Evolutionary conservation across 2,329 filamentous ascomycete genomes (phyloP).

Genomic region (Cladosporium colombiae): DNA sequence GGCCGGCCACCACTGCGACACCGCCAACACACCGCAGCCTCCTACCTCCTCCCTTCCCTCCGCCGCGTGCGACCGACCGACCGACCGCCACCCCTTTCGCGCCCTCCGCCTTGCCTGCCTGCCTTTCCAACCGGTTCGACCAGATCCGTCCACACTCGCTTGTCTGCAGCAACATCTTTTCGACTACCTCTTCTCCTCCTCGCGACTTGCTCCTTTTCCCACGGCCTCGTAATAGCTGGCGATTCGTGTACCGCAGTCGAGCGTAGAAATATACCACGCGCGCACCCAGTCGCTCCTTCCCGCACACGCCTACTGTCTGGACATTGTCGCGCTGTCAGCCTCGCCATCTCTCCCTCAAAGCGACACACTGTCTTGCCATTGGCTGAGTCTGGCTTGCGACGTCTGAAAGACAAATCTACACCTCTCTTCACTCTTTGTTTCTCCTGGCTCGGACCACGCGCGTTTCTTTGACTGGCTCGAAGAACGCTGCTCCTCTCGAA

Average conservation of each 20-base stretch:
- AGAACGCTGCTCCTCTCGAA: constrained; percentile 17
- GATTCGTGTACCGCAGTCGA: constrained; percentile 8
- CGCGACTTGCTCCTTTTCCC: neutral
- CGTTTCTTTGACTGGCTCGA: constrained; percentile 22
- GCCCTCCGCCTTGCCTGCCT: constrained; percentile 13
- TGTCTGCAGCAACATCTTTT: neutral
- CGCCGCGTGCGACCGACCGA: constrained; percentile 6
- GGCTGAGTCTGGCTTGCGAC: constrained; percentile 12
- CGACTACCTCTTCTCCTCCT: neutral
- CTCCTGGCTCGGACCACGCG: constrained; percentile 17
- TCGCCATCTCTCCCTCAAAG: constrained; percentile 21
- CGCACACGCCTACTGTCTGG: constrained; percentile 20
- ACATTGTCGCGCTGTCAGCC: constrained; percentile 23
- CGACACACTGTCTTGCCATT: constrained; percentile 14
- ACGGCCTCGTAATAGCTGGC: constrained; percentile 16
- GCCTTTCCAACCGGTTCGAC: constrained; percentile 15
- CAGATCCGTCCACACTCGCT: constrained; percentile 20
- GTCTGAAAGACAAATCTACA: constrained; percentile 21
- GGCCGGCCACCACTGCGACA: constrained; percentile 18
- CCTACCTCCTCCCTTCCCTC: neutral
- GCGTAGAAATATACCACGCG: neutral
- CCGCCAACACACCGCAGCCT: neutral
- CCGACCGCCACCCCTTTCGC: constrained; percentile 14
- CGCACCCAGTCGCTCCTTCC: constrained; percentile 21
- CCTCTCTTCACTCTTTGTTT: constrained; percentile 19